A percentile compares a stretch with the other conserved stretches of the same genome.
phyloP scores from a whole-genome alignment of 202 grass and related monocot species.

The Zizania palustris region DNA sequence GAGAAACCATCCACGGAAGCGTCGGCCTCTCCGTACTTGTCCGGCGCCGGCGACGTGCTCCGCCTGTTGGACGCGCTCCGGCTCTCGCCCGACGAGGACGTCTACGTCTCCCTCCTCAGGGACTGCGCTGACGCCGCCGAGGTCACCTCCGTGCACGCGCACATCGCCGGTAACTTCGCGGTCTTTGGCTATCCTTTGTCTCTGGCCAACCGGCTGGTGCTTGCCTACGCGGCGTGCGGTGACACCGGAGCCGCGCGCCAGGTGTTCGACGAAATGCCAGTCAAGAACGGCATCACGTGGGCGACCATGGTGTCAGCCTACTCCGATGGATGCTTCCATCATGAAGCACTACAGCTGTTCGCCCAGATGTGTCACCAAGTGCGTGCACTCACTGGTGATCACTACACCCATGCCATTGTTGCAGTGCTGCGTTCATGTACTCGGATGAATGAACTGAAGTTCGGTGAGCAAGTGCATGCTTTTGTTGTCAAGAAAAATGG shows the following conservation, averaged over 20 bases:
- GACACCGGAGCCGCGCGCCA: conserved; percentile 23
- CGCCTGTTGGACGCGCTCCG: conserved; percentile 62
- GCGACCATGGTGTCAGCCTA: conserved; percentile 47
- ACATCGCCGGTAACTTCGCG: conserved; percentile 8
- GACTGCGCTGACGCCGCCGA: conserved; percentile 56
- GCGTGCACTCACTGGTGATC: conserved; percentile 8
- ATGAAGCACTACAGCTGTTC: conserved; percentile 51
- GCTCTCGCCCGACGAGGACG: conserved; percentile 60
- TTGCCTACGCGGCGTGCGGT: conserved; percentile 45
- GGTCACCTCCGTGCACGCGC: conserved; percentile 52
- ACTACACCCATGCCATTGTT: conserved; percentile 40
- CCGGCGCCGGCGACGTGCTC: conserved; percentile 56
- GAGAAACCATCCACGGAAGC: neutral
- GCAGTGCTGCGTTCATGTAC: conserved; percentile 54
- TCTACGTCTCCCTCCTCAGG: conserved; percentile 68
- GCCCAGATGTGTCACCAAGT: conserved; percentile 36
- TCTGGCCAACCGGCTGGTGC: conserved; percentile 63
- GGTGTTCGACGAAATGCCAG: conserved; percentile 63
- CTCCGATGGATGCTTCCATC: conserved; percentile 37
- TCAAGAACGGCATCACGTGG: conserved; percentile 55
- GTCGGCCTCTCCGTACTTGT: neutral
- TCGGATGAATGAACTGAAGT: neutral
- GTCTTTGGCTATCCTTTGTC: neutral
- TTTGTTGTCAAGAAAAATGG: conserved; percentile 51
- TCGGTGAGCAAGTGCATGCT: conserved; percentile 59